Conservation (phyloP, 768 basidiomycete species). For the Psilocybe cubensis region DNA sequence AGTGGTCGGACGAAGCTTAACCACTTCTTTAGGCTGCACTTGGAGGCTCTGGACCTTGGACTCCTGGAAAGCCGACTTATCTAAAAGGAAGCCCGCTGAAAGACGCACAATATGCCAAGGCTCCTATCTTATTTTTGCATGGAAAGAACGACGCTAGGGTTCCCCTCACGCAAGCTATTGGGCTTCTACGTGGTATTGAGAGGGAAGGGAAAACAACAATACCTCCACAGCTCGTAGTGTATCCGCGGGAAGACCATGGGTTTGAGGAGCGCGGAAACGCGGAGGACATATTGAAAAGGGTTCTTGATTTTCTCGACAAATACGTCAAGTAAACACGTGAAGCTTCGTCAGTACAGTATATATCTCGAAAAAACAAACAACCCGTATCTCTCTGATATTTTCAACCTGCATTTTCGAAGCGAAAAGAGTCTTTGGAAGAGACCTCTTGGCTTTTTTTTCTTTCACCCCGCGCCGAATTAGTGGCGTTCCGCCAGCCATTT, state of each 20-base stretch:
- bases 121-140: slow-evolving; percentile 11
- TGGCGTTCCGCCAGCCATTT: background rate
- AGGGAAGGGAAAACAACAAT: slow-evolving; percentile 8
- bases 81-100: slow-evolving; percentile 14
- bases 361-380: no score
- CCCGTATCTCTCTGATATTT: no score
- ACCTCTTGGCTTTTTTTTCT: background rate
- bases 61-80: slow-evolving; percentile 8
- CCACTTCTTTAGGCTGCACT: slow-evolving; percentile 4
- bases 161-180: slow-evolving; percentile 14
- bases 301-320: slow-evolving; percentile 8
- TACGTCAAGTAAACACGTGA: slow-evolving; percentile 4
- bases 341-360: no score
- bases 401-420: no score
- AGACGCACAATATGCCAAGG: slow-evolving; percentile 11
- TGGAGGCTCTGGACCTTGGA: slow-evolving; percentile 13
- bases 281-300: slow-evolving; percentile 9
- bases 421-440: no score
- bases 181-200: slow-evolving; percentile 12
- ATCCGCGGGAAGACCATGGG: slow-evolving; percentile 10
- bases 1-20: background rate
- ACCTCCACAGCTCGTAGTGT: slow-evolving; percentile 5
- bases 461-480: background rate
- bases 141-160: slow-evolving; percentile 14
- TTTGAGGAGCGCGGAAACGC: slow-evolving; percentile 12